Base-by-base conservation (phyloP, 208 protist species). In the Crithidia thermophila region DNA sequence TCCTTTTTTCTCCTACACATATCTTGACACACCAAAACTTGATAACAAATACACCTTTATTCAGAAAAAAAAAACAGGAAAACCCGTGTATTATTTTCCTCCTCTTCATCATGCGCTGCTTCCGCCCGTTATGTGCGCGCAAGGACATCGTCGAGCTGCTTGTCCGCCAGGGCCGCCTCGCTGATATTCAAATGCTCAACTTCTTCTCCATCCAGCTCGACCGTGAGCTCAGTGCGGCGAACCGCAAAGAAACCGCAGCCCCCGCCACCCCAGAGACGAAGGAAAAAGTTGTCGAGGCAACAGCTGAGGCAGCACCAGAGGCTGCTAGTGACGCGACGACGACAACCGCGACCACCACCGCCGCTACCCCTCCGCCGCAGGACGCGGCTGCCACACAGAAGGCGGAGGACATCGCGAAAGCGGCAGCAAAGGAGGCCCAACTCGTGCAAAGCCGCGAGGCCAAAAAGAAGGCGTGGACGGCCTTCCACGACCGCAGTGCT, bases 151-250 rank as follows among this genome's bases (percentile, higher is more conserved):
- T 88, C 33, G 80, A 84, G 49, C 51, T 85, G 42, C 79, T 94
- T n/a, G 60, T 94, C 14, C 71, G 72, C 36, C 70, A 79, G n/a
- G 78, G 81, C 20, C 77, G 81, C 8, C 72, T 94, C 42, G 70
- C 75, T 6, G 85, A 91, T 56, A 81, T 94, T 13, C 68, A 85
- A 37, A 78, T 94, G 65, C 58, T 90, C 18, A 81, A 87, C 34
- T 88, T 85, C 57, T 94, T 90, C 70, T 77, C 66, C 21, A 68
- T 39, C 27, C 79, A 85, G 36, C 57, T 84, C 49, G 46, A 71
- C 28, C 61, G 59, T 11, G 49, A 81, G 57, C 14, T 72, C 40
- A 20, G 27, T 21, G 20, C 64, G 4, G 66, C 42, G 4, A 20
- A 30, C 42, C 18, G 45, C 59, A 4, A 31, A 56, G 55, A 45